Conservation (phyloP, 305 asterid genomes). For the Fraxinus floribunda region DNA sequence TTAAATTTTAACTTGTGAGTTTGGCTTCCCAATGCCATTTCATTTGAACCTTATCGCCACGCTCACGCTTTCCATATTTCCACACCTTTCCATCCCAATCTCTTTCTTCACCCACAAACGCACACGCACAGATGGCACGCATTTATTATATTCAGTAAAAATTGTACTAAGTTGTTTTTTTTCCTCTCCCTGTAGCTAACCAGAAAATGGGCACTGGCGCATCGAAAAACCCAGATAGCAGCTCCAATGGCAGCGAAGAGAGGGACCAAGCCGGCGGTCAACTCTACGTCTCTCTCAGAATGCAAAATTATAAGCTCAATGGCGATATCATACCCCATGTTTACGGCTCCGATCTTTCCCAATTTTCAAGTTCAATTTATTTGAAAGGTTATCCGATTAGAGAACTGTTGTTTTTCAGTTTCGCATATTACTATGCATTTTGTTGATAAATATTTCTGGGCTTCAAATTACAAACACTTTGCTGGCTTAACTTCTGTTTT, state of each 20-base stretch:
- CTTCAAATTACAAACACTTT: not conserved
- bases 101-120: not conserved
- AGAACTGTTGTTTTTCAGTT: not conserved
- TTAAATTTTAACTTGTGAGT: too few species aligned
- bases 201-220: constrained; percentile 63
- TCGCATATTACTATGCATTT: not conserved
- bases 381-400: not conserved
- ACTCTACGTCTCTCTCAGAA: constrained; percentile 80
- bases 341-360: constrained; percentile 60
- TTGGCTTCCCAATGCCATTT: not conserved
- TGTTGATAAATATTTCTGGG: not conserved
- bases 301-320: constrained; percentile 66
- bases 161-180: not conserved
- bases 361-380: not conserved
- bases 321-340: constrained; percentile 84
- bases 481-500: not conserved
- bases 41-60: not conserved
- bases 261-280: constrained; percentile 74
- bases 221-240: constrained; percentile 58
- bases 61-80: not conserved
- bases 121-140: not conserved
- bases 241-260: constrained; percentile 57
- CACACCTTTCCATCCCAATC: not conserved
- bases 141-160: not conserved
- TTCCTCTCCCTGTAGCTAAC: not conserved